phyloP scores from a whole-genome alignment of 225 moss, liverwort and hornwort genomes.

The Neckera pumila region DNA sequence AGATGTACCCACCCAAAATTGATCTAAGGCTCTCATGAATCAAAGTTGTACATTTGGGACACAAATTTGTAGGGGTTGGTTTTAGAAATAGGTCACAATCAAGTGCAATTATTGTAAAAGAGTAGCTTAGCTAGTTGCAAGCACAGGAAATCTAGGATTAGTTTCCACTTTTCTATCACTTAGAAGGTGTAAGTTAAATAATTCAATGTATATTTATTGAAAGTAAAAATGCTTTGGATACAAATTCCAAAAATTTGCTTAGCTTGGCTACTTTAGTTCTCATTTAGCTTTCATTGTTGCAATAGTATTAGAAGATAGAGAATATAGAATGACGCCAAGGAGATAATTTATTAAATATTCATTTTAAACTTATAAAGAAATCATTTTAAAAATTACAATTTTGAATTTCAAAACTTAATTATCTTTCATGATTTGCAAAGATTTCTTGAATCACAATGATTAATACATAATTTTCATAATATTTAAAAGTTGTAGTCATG shows the following conservation, averaged over 20 bases:
- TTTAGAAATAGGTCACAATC: neutral
- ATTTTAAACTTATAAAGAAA: neutral
- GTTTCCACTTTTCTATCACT: neutral
- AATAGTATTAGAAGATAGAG: neutral
- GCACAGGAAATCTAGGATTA: rapidly evolving
- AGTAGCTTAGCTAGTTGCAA: neutral
- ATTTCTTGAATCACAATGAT: neutral
- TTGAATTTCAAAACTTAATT: neutral
- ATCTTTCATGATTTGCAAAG: neutral
- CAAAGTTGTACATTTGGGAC: neutral
- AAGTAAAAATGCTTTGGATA: rapidly evolving
- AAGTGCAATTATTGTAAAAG: neutral
- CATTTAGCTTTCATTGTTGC: neutral
- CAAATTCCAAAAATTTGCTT: neutral
- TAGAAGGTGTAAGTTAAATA: neutral
- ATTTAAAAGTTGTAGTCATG: no score
- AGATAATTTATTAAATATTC: no score
- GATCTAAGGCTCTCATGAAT: neutral
- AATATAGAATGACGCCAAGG: neutral
- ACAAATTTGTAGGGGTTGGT: neutral
- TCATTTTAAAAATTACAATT: no score
- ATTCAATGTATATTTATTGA: neutral
- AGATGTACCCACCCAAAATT: rapidly evolving
- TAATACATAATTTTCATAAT: neutral
- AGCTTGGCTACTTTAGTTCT: neutral